Evolutionary conservation across 129 eudicot genomes (phyloP).

Genomic region (Artemisia annua): DNA sequence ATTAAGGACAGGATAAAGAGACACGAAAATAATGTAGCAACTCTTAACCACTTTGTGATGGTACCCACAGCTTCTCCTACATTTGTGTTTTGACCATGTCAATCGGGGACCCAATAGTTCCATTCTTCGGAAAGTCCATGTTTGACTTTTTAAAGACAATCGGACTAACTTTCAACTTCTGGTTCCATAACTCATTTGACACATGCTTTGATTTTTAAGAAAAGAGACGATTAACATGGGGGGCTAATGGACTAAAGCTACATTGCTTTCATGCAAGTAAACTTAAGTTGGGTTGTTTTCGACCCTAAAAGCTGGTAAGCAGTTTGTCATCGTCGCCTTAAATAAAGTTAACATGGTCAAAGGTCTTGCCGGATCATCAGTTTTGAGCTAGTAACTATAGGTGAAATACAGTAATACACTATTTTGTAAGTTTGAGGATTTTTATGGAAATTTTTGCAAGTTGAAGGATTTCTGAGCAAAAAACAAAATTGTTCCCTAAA

Average conservation of each 20-base stretch:
- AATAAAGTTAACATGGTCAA: not conserved
- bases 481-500: not conserved
- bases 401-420: not conserved
- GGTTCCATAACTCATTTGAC: not conserved
- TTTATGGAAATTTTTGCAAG: not conserved
- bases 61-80: conserved; percentile 29
- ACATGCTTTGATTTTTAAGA: not conserved
- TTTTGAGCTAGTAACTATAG: too few relatives aligned
- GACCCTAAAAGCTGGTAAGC: too few relatives aligned
- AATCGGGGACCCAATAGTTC: conserved; percentile 18
- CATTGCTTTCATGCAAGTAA: not conserved
- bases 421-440: not conserved
- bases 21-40: conserved; percentile 23
- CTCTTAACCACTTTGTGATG: conserved; percentile 27
- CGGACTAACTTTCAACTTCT: not conserved
- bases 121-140: conserved; percentile 5
- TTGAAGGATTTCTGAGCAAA: not conserved
- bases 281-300: too few relatives aligned
- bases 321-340: not conserved
- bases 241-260: not conserved
- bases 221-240: not conserved
- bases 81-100: conserved; percentile 26
- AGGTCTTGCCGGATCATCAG: too few relatives aligned
- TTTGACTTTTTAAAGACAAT: not conserved
- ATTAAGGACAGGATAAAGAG: conserved; percentile 9